A percentile compares a stretch with the other conserved stretches of the same genome.
These are phyloP conservation scores for Cymbopogon citratus DNA, from an alignment of 176 grass and related monocot species.

Conservation along the genomic window DNA sequence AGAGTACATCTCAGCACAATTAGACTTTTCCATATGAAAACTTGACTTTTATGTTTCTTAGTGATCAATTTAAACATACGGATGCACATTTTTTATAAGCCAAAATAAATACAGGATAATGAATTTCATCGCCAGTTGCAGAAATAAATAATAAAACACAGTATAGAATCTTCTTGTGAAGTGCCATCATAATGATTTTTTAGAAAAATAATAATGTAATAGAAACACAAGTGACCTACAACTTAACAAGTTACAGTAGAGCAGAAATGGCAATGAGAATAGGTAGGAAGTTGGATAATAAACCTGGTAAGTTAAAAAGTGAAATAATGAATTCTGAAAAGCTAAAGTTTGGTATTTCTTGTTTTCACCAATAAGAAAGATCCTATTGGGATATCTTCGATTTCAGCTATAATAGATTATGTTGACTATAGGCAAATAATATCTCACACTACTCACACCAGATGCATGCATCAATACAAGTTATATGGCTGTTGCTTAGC, in stretches of 20 bases:
- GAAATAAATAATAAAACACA: not conserved
- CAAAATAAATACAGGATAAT: not conserved
- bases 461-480: constrained; percentile 9
- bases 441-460: constrained; percentile 5
- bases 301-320: not conserved
- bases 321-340: not conserved
- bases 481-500: not conserved
- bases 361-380: constrained; percentile 9
- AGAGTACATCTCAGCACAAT: not conserved
- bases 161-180: too few relatives aligned
- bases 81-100: not conserved
- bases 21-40: too few relatives aligned
- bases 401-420: constrained; percentile 9
- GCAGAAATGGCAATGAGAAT: not conserved
- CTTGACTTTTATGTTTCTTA: not conserved
- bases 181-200: not conserved
- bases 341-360: not conserved
- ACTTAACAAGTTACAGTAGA: constrained; percentile 3
- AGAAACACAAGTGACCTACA: not conserved
- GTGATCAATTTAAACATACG: not conserved
- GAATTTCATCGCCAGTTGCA: not conserved
- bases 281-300: not conserved
- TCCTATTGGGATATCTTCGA: not conserved
- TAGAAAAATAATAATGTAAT: too few relatives aligned
- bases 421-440: not conserved